A percentile compares a stretch with the other conserved stretches of the same genome.
Evolutionary conservation across 2,329 filamentous ascomycete genomes (phyloP).

Genomic region (Harringtonia aguacate): DNA sequence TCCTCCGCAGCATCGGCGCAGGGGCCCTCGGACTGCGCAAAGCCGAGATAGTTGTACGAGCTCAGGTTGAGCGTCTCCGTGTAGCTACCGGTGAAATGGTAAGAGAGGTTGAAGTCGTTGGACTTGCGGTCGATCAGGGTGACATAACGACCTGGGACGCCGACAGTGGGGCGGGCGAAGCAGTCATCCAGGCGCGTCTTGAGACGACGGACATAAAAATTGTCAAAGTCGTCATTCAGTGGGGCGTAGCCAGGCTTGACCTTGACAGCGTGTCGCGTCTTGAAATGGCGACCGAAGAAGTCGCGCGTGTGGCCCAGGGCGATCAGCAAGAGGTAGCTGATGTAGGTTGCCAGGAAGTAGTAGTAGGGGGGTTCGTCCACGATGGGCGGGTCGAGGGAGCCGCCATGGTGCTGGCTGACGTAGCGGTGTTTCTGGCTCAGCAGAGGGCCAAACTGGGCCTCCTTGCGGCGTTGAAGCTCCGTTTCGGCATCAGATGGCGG

Average conservation of each 20-base stretch:
- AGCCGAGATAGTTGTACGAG: conserved; percentile 98
- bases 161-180: conserved; percentile 85
- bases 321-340: conserved; percentile 94
- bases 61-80: conserved; percentile 98
- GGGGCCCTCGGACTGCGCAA: conserved; percentile 92
- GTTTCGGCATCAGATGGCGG: conserved; percentile 79
- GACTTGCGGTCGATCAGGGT: conserved; percentile 86
- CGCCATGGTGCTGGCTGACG: conserved; percentile 76
- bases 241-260: conserved; percentile 84
- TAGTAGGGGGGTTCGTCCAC: conserved; percentile 96
- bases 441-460: conserved; percentile 87
- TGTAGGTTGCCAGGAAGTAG: conserved; percentile 93
- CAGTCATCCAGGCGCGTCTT: conserved; percentile 96
- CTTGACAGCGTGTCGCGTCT: conserved; percentile 69
- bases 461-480: conserved; percentile 61
- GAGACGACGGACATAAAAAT: conserved; percentile 87
- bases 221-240: conserved; percentile 96
- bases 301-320: conserved; percentile 91
- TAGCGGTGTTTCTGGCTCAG: conserved; percentile 74
- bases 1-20: conserved; percentile 92
- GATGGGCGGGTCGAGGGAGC: conserved; percentile 68
- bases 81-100: conserved; percentile 77
- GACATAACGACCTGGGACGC: conserved; percentile 88
- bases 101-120: conserved; percentile 83
- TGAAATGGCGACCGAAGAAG: conserved; percentile 95